Conservation (phyloP, 23 red algal genomes). For the Gracilaria domingensis region DNA sequence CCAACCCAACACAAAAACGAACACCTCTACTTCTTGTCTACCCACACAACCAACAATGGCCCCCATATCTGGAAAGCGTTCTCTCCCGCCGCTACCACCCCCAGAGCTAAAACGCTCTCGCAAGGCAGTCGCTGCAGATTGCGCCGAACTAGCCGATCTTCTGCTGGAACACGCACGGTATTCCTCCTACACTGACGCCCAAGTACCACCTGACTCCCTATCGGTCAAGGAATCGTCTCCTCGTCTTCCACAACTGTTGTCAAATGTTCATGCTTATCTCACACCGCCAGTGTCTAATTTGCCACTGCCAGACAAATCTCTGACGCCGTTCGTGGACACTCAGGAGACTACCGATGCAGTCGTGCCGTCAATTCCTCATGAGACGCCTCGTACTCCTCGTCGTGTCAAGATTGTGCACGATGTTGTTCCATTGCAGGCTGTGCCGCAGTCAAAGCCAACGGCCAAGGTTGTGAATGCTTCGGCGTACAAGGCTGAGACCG, state of each 20-base stretch:
- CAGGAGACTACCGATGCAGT: conserved; percentile 25
- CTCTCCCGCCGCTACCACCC: conserved; percentile 3
- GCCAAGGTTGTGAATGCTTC: neutral
- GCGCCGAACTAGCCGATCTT: conserved; percentile 3
- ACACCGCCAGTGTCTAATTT: neutral
- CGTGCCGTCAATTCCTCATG: conserved; percentile 13
- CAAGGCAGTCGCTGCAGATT: conserved; percentile 4
- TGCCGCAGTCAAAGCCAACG: neutral
- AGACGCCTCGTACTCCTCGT: neutral
- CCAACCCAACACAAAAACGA: neutral
- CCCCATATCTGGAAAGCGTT: neutral
- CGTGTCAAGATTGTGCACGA: neutral
- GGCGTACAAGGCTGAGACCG: conserved; percentile 92
- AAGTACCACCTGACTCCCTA: neutral
- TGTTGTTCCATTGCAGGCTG: neutral
- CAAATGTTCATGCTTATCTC: conserved; percentile 9
- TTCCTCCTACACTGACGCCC: neutral
- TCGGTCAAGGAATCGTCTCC: neutral
- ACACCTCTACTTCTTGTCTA: neutral
- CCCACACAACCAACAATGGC: neutral
- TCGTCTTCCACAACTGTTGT: conserved; percentile 2
- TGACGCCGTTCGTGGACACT: neutral
- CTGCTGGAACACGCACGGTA: conserved; percentile 1
- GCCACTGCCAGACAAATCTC: neutral
- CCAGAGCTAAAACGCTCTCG: conserved; percentile 15